Conservation (phyloP, 1,284 basidiomycete species). For the Ganoderma resinaceum region DNA sequence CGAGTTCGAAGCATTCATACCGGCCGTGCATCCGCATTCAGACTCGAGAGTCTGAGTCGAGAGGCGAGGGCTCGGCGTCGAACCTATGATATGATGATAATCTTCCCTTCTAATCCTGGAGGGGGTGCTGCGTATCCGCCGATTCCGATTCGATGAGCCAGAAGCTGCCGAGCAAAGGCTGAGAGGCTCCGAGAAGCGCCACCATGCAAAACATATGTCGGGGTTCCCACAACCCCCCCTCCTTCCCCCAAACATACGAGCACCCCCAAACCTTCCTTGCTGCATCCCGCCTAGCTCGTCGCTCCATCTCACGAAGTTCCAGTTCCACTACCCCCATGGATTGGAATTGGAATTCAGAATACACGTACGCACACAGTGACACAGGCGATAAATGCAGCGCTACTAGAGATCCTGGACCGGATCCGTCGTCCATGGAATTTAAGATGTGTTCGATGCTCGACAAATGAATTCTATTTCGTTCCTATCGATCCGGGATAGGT, state of each 20-base stretch:
- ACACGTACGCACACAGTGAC: not conserved
- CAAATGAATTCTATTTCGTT: not conserved
- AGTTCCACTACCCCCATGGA: not conserved
- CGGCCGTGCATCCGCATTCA: not conserved
- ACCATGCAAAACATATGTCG: not conserved
- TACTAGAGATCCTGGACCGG: not conserved
- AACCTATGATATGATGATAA: no score
- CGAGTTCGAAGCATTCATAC: no score
- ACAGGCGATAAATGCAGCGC: not conserved
- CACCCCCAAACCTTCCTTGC: conserved; percentile 7
- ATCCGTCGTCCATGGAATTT: not conserved
- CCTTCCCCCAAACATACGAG: conserved; percentile 2
- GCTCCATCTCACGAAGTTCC: not conserved
- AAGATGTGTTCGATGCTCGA: not conserved
- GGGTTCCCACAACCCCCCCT: not conserved
- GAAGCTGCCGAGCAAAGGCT: not conserved
- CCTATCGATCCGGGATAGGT: not conserved
- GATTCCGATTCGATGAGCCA: not conserved
- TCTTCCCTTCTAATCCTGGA: not conserved
- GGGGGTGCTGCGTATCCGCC: not conserved
- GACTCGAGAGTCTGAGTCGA: not conserved
- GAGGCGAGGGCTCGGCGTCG: no score
- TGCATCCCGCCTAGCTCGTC: not conserved
- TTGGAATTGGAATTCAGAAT: not conserved
- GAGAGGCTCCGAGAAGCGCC: not conserved